Base-by-base conservation (phyloP, 257 asterid genomes). In the Gynochthodes officinalis region DNA sequence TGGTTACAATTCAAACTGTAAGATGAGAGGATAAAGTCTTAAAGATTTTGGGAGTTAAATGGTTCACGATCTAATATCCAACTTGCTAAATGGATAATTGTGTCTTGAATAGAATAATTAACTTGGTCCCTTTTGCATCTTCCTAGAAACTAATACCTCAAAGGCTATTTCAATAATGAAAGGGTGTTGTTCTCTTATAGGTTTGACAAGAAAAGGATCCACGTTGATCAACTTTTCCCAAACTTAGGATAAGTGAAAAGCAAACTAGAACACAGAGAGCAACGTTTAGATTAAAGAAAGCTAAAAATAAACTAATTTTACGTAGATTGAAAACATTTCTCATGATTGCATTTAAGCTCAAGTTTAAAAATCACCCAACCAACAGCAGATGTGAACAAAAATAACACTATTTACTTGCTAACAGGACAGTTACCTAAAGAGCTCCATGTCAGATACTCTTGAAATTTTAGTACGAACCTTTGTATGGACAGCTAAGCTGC, bases 401-500 rank as follows among this genome's bases (percentile, higher is more conserved):
- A 35, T 15, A 33, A 70, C 19, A 64, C 35, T 42, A 33, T 11
- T 23, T 18, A 43, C 39, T 43, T 49, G 35, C 48, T 1, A 54
- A 46, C 43, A 42, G 12, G 16, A 33, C 2, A 15, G 5, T 50
- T 58, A 71, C 69, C 52, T 18, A 23, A n/a, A 53, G 59, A 62
- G 25, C 67, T 53, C 21, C 19, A 35, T 35, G 52, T 33, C 53
- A 61, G 13, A 72, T 12, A 57, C 32, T 46, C 67, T 21, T 43
- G 46, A 67, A 73, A 40, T 58, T 64, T 64, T 30, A 33, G 48
- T 23, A 55, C 71, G 12, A 50, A 92, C 99, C 99, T 95, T 89
- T 28, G 91, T 81, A 79, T 95, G 99, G 81, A 89, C 88, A 37
- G 99, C 96, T 86, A 95, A 84, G 80, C 75, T 81, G 77, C 97